Percentiles rank a stretch among this genome's conserved stretches.
Evolutionary conservation across 176 grass and related monocot genomes (phyloP).

Genomic region (Tillandsia leiboldiana): DNA sequence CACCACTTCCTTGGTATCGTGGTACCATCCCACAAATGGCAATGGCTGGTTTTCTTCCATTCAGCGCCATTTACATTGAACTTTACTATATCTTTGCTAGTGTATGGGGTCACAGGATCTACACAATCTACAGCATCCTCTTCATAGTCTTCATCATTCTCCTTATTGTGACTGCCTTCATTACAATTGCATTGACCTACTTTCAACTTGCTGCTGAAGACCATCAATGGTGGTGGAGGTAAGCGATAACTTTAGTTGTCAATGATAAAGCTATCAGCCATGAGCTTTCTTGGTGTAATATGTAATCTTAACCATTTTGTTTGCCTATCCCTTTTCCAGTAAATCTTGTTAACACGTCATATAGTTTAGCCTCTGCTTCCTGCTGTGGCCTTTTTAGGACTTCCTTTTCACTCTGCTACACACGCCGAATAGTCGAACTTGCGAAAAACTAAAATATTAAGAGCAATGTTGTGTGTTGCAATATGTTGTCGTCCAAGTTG

Average conservation of each 20-base stretch:
- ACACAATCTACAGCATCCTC: constrained; percentile 15
- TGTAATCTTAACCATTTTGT: not conserved
- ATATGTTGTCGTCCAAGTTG: too few species aligned
- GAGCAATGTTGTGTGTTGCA: too few species aligned
- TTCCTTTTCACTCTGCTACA: too few species aligned
- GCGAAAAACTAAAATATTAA: too few species aligned
- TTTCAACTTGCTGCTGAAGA: constrained; percentile 14
- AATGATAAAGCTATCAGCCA: not conserved
- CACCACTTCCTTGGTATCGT: constrained; percentile 6
- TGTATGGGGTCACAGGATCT: constrained; percentile 10
- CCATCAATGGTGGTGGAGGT: constrained; percentile 16
- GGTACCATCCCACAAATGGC: constrained; percentile 12
- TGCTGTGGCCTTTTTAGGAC: not conserved
- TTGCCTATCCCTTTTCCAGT: not conserved
- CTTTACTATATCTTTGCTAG: constrained; percentile 15
- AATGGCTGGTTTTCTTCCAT: constrained; percentile 15
- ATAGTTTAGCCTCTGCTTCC: not conserved
- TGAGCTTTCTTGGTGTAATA: not conserved
- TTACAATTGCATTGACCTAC: constrained; percentile 11
- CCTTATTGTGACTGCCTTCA: constrained; percentile 13
- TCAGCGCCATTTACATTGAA: constrained; percentile 15
- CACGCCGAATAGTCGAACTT: too few species aligned
- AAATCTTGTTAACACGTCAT: not conserved
- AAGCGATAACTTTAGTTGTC: not conserved
- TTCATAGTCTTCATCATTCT: constrained; percentile 14